Evolutionary conservation across 164 flowering plant genomes (phyloP).

Genomic region (Tetracentron sinense): DNA sequence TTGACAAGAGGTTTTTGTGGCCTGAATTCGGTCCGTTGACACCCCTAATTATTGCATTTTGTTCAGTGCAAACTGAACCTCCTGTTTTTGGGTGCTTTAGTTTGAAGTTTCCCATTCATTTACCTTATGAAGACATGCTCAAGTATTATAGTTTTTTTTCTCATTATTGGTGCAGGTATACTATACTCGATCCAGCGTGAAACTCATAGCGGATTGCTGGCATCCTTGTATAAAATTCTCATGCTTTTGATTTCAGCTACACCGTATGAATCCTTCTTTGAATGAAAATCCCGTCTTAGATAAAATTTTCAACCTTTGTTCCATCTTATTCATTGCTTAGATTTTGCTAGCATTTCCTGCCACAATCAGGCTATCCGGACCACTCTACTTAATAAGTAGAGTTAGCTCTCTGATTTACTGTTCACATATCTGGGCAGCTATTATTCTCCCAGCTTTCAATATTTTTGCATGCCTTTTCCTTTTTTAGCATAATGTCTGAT

Average conservation of each 20-base stretch:
- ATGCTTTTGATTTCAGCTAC: constrained; percentile 76
- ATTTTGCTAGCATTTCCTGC: too few relatives aligned
- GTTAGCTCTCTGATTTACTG: not conserved
- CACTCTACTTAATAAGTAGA: not conserved
- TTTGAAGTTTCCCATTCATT: not conserved
- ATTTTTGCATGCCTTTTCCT: not conserved
- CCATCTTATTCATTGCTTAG: too few relatives aligned
- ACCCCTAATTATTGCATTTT: not conserved
- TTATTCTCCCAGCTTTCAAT: not conserved
- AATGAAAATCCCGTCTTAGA: too few relatives aligned
- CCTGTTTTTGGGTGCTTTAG: not conserved
- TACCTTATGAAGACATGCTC: not conserved
- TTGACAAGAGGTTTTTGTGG: too few relatives aligned
- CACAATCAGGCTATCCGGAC: not conserved
- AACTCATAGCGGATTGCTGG: constrained; percentile 63
- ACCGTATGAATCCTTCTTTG: constrained; percentile 59
- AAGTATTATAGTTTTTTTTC: not conserved
- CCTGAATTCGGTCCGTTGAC: too few relatives aligned
- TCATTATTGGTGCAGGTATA: constrained; percentile 48
- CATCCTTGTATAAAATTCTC: constrained; percentile 71
- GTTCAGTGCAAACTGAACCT: constrained; percentile 1
- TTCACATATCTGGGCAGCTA: not conserved
- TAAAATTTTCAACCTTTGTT: too few relatives aligned
- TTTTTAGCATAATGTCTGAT: not conserved
- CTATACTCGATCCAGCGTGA: constrained; percentile 63